These are phyloP conservation scores for Aspergillus panamensis DNA, from an alignment of 495 filamentous ascomycete genomes.

Conservation along the genomic window DNA sequence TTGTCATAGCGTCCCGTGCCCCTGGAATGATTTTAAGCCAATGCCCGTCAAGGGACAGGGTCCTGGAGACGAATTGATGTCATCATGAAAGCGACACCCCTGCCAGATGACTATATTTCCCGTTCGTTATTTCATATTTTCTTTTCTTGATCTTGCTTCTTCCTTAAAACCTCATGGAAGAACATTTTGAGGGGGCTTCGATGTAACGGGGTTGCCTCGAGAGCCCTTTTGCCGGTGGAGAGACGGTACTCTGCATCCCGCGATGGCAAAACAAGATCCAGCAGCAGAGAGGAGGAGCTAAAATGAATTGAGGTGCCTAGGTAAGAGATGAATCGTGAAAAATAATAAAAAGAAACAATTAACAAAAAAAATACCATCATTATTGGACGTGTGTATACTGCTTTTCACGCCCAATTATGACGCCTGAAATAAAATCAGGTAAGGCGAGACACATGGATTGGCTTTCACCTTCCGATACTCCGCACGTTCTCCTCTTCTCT, in stretches of 20 bases:
- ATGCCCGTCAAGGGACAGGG: not conserved
- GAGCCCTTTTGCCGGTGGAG: not conserved
- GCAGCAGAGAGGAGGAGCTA: conserved; percentile 1
- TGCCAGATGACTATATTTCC: conserved; percentile 2
- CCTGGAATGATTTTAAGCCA: not conserved
- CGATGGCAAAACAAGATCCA: conserved; percentile 12
- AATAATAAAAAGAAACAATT: not conserved
- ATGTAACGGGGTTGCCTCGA: conserved; percentile 8
- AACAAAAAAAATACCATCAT: not conserved
- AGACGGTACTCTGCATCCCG: not conserved
- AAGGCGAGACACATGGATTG: conserved; percentile 3
- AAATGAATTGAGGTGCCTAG: too few species aligned
- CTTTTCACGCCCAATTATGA: conserved; percentile 4
- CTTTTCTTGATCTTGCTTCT: not conserved
- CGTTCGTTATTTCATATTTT: not conserved
- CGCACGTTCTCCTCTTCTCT: conserved; percentile 12
- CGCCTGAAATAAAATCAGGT: not conserved
- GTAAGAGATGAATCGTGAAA: not conserved
- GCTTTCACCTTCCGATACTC: conserved; percentile 4
- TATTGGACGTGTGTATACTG: not conserved
- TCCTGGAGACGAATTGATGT: conserved; percentile 7
- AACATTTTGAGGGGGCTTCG: not conserved
- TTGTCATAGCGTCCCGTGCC: conserved; percentile 4
- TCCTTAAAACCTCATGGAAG: not conserved
- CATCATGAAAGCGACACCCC: not conserved